Percentiles rank a stretch among this genome's conserved stretches.
These are phyloP conservation scores for Yamadazyma buinensis DNA, from an alignment of 1,139 yeast species.

Conservation along the genomic window DNA sequence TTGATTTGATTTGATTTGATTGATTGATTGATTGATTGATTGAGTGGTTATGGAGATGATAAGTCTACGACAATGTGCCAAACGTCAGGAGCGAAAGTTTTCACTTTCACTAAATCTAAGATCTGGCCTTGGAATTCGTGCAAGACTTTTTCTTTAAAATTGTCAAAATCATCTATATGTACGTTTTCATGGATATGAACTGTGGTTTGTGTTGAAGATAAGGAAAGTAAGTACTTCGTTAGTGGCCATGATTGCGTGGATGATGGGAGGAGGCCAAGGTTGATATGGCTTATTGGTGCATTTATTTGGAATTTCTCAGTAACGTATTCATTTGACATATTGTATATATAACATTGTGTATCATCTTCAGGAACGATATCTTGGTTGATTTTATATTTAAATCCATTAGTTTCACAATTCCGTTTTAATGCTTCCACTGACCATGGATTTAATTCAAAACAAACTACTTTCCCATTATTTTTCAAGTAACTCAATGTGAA, in stretches of 20 bases:
- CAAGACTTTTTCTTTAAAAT: conserved; percentile 20
- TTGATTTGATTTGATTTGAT: too few species aligned
- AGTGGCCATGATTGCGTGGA: conserved; percentile 60
- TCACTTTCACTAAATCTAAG: conserved; percentile 38
- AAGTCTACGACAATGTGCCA: conserved; percentile 77
- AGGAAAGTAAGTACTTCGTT: conserved; percentile 27
- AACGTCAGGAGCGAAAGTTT: conserved; percentile 84
- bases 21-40: too few species aligned
- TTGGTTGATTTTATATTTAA: conserved; percentile 22
- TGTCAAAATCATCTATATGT: conserved; percentile 37
- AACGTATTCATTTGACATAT: conserved; percentile 59
- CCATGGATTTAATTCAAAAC: conserved; percentile 91
- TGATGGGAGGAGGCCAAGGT: conserved; percentile 73
- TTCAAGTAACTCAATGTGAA: conserved; percentile 68
- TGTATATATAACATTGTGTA: conserved; percentile 40
- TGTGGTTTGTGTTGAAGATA: conserved; percentile 19
- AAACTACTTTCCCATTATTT: conserved; percentile 53
- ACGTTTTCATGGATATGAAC: conserved; percentile 81
- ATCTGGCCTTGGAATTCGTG: too few species aligned
- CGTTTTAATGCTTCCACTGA: conserved; percentile 66
- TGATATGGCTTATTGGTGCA: conserved; percentile 54
- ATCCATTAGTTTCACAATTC: conserved; percentile 48
- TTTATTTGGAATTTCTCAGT: conserved; percentile 29
- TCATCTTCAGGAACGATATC: conserved; percentile 22
- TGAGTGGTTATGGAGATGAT: too few species aligned